These are phyloP conservation scores for Lachancea sp. DNA, from an alignment of 805 yeast species.

Conservation along the genomic window DNA sequence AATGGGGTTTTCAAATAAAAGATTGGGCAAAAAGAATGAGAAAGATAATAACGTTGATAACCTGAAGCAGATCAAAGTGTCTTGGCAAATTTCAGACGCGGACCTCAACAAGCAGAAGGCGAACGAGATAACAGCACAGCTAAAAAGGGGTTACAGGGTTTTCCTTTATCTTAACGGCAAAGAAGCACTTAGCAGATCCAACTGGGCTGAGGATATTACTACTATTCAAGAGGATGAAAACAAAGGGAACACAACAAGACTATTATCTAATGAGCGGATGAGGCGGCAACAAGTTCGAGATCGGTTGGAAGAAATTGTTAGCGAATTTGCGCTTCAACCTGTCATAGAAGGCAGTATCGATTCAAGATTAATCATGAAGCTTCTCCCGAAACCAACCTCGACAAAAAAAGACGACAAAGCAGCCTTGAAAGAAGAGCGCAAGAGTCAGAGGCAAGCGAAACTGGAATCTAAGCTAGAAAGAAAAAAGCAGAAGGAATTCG, in stretches of 20 bases:
- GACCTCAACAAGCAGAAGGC: constrained; percentile 49
- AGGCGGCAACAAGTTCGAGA: constrained; percentile 33
- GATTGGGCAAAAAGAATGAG: constrained; percentile 11
- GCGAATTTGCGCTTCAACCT: constrained; percentile 22
- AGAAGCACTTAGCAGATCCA: constrained; percentile 17
- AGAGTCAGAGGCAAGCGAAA: constrained; percentile 34
- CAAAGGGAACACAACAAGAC: constrained; percentile 1
- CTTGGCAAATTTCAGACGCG: constrained; percentile 51
- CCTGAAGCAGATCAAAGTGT: constrained; percentile 43
- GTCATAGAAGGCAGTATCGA: constrained; percentile 28
- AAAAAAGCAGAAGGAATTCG: constrained; percentile 11
- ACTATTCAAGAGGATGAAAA: constrained; percentile 8
- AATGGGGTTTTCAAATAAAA: constrained; percentile 17
- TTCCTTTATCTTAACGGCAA: constrained; percentile 39
- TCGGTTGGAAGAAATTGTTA: constrained; percentile 25
- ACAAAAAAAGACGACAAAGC: constrained; percentile 25
- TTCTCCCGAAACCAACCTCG: constrained; percentile 18
- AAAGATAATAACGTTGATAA: constrained; percentile 25
- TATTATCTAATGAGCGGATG: constrained; percentile 31
- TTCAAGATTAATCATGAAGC: constrained; percentile 28
- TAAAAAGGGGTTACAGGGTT: constrained; percentile 40
- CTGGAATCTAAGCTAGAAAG: constrained; percentile 21
- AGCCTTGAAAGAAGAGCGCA: constrained; percentile 31
- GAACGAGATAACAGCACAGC: constrained; percentile 41
- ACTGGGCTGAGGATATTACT: constrained; percentile 28